phyloP scores from a whole-genome alignment of 345 rosid species.

The Eucalyptus brandiana region DNA sequence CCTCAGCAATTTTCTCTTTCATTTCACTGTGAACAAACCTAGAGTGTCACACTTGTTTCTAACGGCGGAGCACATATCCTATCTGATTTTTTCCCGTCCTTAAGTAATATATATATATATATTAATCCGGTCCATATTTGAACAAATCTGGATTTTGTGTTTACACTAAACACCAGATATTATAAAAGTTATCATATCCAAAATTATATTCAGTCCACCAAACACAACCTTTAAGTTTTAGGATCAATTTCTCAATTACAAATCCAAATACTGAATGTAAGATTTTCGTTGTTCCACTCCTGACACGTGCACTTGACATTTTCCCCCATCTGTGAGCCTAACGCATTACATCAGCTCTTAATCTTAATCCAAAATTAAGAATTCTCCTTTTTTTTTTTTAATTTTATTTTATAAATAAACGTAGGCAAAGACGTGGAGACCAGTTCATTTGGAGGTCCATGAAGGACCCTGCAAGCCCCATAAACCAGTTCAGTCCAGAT shows the following conservation, averaged over 20 bases:
- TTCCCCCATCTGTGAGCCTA: neutral
- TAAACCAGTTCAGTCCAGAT: too few relatives aligned
- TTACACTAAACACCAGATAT: too few relatives aligned
- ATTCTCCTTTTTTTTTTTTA: neutral
- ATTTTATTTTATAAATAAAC: neutral
- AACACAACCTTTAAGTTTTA: neutral
- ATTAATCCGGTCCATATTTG: too few relatives aligned
- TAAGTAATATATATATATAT: too few relatives aligned
- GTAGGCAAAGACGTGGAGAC: neutral
- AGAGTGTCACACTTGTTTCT: too few relatives aligned
- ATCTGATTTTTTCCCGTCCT: rapidly evolving
- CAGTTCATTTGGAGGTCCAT: too few relatives aligned
- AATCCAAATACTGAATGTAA: neutral
- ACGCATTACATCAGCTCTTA: neutral
- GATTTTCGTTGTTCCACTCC: neutral
- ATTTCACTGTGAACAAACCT: too few relatives aligned
- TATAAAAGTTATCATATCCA: too few relatives aligned
- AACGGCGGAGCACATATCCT: rapidly evolving
- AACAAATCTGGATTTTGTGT: too few relatives aligned
- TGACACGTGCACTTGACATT: neutral
- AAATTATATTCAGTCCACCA: too few relatives aligned
- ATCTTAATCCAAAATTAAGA: neutral
- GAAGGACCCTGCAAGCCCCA: too few relatives aligned
- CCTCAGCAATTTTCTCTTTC: too few relatives aligned
- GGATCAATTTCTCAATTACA: neutral